Base-by-base conservation (phyloP, 192 early-diverging fungal genomes). In the Rhizoclosmatium globosum region DNA sequence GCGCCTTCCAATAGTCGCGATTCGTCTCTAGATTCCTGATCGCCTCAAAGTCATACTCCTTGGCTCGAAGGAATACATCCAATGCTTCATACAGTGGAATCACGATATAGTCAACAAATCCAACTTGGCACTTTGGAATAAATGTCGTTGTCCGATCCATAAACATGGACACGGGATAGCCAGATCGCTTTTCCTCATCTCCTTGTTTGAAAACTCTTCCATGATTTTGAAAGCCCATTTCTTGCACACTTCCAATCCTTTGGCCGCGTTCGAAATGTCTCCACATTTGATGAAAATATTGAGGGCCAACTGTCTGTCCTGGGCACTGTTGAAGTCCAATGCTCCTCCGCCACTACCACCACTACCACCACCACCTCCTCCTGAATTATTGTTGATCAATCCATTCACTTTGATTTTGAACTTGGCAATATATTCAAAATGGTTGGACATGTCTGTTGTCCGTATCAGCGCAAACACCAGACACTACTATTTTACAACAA, bases 71-170 rank as follows among this genome's bases (percentile, higher is more conserved):
- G 47, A 79, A 91, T 41, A 77, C 57, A 66, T 83, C 83, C 87
- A 89, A 87, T 1, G 77, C 81, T 44, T 91, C 89, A 74, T 87
- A 91, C 45, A 91, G 79, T 31, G 89, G 89, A 39, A 77, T 74
- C 15, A 89, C 89, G 53, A 91, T 84, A 79, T 85, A 88, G 66
- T 91, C 89, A 42, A 91, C 90, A 74, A 91, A 91, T 9, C 88
- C 89, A 47, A 91, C 79, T 74, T 90, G 89, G 70, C 89, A 89
- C 66, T 90, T 91, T 2, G 80, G 79, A 19, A 88, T 81, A 38
- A 81, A 79, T 23, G 87, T 87, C n/a, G 77, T 83, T 76, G 23
- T 78, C 48, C 74, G 88, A 85, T 71, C 84, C 82, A 75, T 91
- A 43, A 68, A 68, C 71, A 79, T 79, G 44, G 45, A 38, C n/a